These are phyloP conservation scores for Polygonum aviculare DNA, from an alignment of 148 eudicot species.

Conservation along the genomic window DNA sequence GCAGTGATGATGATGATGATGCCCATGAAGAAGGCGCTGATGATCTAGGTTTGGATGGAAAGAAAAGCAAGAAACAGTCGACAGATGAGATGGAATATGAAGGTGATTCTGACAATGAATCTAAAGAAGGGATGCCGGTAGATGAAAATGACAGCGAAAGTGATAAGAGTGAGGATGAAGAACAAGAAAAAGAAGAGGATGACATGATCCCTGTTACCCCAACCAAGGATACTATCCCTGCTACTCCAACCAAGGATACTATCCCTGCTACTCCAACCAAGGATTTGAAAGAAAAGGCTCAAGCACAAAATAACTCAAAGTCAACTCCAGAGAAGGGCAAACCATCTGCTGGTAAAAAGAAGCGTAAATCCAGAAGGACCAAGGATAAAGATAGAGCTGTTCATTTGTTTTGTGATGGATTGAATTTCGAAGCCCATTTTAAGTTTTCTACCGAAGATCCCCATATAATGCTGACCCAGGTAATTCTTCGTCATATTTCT, in stretches of 20 bases:
- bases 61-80: conserved; percentile 48
- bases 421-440: conserved; percentile 58
- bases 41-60: conserved; percentile 58
- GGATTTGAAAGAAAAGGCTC: background rate
- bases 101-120: conserved; percentile 43
- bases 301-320: conserved; percentile 16
- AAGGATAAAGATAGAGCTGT: conserved; percentile 26
- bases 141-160: conserved; percentile 28
- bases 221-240: background rate
- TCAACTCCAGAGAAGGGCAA: conserved; percentile 10
- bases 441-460: conserved; percentile 48
- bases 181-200: conserved; percentile 10
- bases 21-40: conserved; percentile 46
- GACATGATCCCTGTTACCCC: background rate
- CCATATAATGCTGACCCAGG: conserved; percentile 77
- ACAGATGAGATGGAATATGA: conserved; percentile 86
- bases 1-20: conserved; percentile 22
- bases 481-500: conserved; percentile 13
- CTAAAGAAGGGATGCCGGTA: conserved; percentile 21
- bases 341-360: conserved; percentile 8
- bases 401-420: conserved; percentile 28
- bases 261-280: background rate
- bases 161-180: conserved; percentile 26
- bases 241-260: background rate
- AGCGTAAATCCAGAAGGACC: background rate